Conservation (phyloP, 2,329 filamentous ascomycete species). For the Tolypocladium tundrense region DNA sequence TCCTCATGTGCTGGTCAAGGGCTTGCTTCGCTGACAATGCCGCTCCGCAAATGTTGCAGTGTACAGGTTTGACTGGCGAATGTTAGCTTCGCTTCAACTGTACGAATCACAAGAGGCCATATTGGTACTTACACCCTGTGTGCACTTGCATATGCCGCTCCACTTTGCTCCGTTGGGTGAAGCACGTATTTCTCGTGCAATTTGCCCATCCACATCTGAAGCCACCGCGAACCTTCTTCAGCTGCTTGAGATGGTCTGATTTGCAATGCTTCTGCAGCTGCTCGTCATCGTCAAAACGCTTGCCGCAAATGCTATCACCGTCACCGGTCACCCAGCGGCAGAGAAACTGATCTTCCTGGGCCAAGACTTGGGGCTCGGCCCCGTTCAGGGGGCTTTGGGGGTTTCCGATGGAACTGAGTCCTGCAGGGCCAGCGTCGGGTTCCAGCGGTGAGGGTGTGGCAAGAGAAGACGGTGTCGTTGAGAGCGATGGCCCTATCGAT, state of each 20-base stretch:
- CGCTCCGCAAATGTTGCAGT: slow-evolving; percentile 44
- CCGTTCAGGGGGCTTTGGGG: neutral
- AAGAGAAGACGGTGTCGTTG: slow-evolving; percentile 15
- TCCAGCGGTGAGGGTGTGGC: slow-evolving; percentile 17
- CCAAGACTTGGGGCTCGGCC: slow-evolving; percentile 8
- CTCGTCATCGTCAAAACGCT: slow-evolving; percentile 31
- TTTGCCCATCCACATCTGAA: slow-evolving; percentile 47
- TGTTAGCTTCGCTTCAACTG: slow-evolving; percentile 5
- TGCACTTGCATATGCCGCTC: slow-evolving; percentile 57
- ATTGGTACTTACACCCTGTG: slow-evolving; percentile 44
- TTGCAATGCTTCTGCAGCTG: slow-evolving; percentile 47
- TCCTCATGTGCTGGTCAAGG: slow-evolving; percentile 55
- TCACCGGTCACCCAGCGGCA: slow-evolving; percentile 23
- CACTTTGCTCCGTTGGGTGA: slow-evolving; percentile 51
- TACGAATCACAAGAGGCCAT: neutral
- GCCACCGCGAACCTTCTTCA: slow-evolving; percentile 33
- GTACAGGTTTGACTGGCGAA: slow-evolving; percentile 45
- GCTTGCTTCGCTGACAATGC: slow-evolving; percentile 58
- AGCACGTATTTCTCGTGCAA: slow-evolving; percentile 43
- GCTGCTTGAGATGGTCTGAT: slow-evolving; percentile 33
- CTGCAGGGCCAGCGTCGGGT: slow-evolving; percentile 7
- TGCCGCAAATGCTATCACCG: slow-evolving; percentile 16
- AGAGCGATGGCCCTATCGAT: slow-evolving; percentile 11
- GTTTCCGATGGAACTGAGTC: neutral
- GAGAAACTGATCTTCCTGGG: slow-evolving; percentile 13